Percentiles rank a stretch among this genome's conserved stretches.
Conservation (phyloP, 2,329 filamentous ascomycete species). For the Microdochium bolleyi region DNA sequence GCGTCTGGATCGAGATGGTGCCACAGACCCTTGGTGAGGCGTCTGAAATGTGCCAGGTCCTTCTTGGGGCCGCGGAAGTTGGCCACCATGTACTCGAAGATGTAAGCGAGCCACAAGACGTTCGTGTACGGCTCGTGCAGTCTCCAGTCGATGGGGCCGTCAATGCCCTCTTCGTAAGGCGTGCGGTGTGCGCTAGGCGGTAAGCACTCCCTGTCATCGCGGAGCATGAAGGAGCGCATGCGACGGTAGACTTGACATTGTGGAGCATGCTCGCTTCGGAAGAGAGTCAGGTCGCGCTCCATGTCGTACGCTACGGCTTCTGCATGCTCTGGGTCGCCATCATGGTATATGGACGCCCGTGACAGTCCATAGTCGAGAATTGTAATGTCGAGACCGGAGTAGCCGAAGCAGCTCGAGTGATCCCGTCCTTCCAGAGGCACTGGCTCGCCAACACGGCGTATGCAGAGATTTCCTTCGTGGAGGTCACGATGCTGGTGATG, state of each 20-base stretch:
- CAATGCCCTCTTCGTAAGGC: constrained; percentile 36
- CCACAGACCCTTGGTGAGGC: constrained; percentile 44
- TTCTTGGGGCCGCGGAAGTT: constrained; percentile 39
- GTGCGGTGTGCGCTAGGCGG: constrained; percentile 36
- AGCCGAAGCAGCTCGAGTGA: constrained; percentile 38
- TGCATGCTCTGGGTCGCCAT: constrained; percentile 21
- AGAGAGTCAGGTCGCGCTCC: constrained; percentile 51
- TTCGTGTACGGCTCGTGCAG: constrained; percentile 54
- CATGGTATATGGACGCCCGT: constrained; percentile 37
- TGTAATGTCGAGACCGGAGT: constrained; percentile 54
- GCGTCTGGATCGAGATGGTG: constrained; percentile 44
- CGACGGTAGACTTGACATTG: constrained; percentile 57
- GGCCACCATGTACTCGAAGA: constrained; percentile 43
- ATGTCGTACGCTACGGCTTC: constrained; percentile 46
- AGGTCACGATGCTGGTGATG: constrained; percentile 50
- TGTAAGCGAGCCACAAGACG: constrained; percentile 56
- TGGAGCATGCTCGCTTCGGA: constrained; percentile 49
- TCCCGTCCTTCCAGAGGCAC: constrained; percentile 19
- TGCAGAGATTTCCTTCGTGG: constrained; percentile 58
- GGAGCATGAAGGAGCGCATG: constrained; percentile 50
- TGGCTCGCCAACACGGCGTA: constrained; percentile 33
- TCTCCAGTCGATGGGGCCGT: constrained; percentile 45
- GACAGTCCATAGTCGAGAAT: constrained; percentile 60
- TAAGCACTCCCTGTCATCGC: constrained; percentile 40
- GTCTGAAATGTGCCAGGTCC: constrained; percentile 36